Base-by-base conservation (phyloP, 2,329 filamentous ascomycete species). In the Xylaria sp. region DNA sequence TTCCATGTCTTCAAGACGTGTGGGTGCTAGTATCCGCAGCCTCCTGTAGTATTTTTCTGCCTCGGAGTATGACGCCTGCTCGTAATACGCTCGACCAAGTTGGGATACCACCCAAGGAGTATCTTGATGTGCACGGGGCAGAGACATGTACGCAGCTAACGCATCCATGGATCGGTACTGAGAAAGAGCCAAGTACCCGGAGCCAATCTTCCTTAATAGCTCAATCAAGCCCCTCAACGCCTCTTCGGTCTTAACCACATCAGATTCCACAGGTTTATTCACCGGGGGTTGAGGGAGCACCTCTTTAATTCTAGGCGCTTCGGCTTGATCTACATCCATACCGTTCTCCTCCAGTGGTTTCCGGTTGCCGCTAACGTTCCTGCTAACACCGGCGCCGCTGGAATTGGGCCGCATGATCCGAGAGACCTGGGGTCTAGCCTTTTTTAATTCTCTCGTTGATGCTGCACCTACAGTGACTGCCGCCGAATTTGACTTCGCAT, bases 91-190 rank as follows among this genome's bases (percentile, higher is more conserved):
- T 68, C 92, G 90, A 7, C 93, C 96, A 73, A 98, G 89, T 72
- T 96, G 92, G 5, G 93, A 89, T 58, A 97, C 83, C 13, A 97
- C 92, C 91, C 93, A 98, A 1, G 95, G 92, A 1, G 94, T 97
- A 64, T 97, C 93, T 68, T 92, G 88, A 71, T 98, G 94, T 4
- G 82, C 79, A 29, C 85, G 80, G 1, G 92, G 88, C 19, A 99
- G 80, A 0, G 87, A 83, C 62, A 84, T 84, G 73, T 94, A 93
- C 2, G 87, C 83, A 63, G 90, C 85, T 47, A 97, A 79, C 1
- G 95, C 91, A 62, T 95, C 88, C 21, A 86, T 80, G 67, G 91
- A 92, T 68, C 90, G 88, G 73, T 92, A 99, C 49, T 89, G 90
- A 13, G 89, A 89, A 47, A 96, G 81, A 5, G 89, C 84, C 68